phyloP scores from a whole-genome alignment of 139 green algal genomes.

The Pedinophyceae sp. region DNA sequence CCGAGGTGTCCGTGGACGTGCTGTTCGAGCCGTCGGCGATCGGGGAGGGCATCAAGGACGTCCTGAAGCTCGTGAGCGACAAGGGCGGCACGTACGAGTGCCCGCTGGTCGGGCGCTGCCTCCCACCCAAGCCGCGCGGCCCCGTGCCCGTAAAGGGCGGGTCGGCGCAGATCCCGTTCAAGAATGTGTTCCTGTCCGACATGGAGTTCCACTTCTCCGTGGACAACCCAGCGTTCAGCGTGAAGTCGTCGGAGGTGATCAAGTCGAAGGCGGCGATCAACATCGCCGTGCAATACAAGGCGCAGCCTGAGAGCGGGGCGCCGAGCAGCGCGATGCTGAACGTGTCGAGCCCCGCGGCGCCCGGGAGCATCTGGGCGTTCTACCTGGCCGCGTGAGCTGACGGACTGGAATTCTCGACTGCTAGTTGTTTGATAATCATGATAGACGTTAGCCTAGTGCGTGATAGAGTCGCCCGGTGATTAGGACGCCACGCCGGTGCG shows the following conservation, averaged over 20 bases:
- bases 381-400: too few relatives aligned
- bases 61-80: conserved; percentile 27
- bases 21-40: conserved; percentile 49
- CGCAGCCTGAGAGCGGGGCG: too few relatives aligned
- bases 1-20: conserved; percentile 42
- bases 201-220: conserved; percentile 42
- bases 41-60: conserved; percentile 40
- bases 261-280: conserved; percentile 39
- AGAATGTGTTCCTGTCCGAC: conserved; percentile 53
- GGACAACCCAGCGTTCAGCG: conserved; percentile 56
- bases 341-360: too few relatives aligned
- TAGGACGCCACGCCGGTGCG: too few relatives aligned
- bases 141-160: conserved; percentile 39
- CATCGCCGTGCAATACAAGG: conserved; percentile 40
- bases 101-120: conserved; percentile 42
- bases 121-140: conserved; percentile 53
- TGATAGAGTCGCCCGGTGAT: too few relatives aligned
- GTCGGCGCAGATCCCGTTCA: conserved; percentile 31
- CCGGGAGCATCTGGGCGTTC: too few relatives aligned
- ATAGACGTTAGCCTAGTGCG: too few relatives aligned
- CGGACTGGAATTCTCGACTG: too few relatives aligned
- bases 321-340: too few relatives aligned
- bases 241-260: conserved; percentile 37
- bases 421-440: too few relatives aligned
- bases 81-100: conserved; percentile 40